Conservation (phyloP, 345 rosid species). For the Turritis glabra region DNA sequence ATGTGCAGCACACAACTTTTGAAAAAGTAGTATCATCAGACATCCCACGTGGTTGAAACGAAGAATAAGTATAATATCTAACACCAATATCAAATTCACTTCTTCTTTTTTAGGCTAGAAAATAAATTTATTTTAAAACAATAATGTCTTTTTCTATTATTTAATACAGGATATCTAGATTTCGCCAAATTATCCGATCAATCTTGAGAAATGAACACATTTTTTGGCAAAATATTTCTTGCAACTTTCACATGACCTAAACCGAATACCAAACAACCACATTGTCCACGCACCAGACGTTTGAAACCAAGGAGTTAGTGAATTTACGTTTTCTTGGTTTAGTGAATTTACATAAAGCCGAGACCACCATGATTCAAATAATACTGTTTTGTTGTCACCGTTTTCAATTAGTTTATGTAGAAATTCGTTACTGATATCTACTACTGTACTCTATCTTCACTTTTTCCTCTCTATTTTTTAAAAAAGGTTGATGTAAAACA, state of each 20-base stretch:
- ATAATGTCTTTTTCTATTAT: background rate
- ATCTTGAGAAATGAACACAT: background rate
- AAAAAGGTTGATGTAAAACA: background rate
- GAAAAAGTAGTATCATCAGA: slow-evolving; percentile 2
- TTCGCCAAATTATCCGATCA: background rate
- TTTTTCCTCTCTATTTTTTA: background rate
- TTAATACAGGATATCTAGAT: background rate
- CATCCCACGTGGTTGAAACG: slow-evolving; percentile 24
- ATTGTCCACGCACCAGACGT: background rate
- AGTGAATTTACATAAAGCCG: background rate
- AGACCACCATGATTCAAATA: background rate
- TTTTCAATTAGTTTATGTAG: background rate
- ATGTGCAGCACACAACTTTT: background rate
- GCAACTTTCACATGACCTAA: background rate
- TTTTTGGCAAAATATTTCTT: background rate
- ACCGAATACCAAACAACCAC: background rate
- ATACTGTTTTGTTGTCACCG: background rate
- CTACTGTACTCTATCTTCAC: background rate
- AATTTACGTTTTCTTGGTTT: background rate
- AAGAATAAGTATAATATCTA: background rate
- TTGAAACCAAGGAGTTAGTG: background rate
- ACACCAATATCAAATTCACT: background rate
- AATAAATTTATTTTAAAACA: background rate
- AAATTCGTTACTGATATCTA: background rate
- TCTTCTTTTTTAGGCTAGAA: background rate